A percentile compares a stretch with the other conserved stretches of the same genome.
Evolutionary conservation across 176 grass and related monocot species (phyloP).

Genomic region (Oryza glumipatula): DNA sequence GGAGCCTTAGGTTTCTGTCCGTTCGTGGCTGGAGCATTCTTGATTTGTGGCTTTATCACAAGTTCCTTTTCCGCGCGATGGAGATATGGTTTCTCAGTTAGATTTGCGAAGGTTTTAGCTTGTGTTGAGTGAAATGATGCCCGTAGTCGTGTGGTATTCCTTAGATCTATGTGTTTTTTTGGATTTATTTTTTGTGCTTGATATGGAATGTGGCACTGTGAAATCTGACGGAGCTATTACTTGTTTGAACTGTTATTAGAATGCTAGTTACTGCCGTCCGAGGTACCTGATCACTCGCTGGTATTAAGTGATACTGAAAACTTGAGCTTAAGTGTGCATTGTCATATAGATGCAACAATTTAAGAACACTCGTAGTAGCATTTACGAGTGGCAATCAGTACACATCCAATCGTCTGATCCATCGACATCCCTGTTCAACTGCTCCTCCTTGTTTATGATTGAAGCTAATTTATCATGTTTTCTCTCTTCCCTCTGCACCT

Average conservation of each 20-base stretch:
- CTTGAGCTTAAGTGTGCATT: background rate
- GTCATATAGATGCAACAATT: background rate
- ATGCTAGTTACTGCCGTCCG: background rate
- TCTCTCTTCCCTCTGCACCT: background rate
- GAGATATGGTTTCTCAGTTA: background rate
- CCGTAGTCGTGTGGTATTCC: too few species aligned
- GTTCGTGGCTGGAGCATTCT: background rate
- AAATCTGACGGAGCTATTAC: background rate
- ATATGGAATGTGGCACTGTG: background rate
- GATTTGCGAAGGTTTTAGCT: background rate
- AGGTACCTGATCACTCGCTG: background rate
- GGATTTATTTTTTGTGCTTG: background rate
- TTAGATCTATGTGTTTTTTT: background rate
- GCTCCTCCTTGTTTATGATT: background rate
- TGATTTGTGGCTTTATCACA: background rate
- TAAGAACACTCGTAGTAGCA: background rate
- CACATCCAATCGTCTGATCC: background rate
- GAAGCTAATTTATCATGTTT: background rate
- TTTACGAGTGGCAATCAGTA: background rate
- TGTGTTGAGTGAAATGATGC: background rate
- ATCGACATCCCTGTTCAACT: background rate
- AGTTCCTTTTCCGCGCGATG: background rate
- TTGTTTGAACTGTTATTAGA: background rate
- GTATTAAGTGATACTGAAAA: background rate
- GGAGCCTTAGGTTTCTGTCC: background rate